These are phyloP conservation scores for Paecilomyces variotii DNA, from an alignment of 2,329 filamentous ascomycete genomes.

Conservation along the genomic window DNA sequence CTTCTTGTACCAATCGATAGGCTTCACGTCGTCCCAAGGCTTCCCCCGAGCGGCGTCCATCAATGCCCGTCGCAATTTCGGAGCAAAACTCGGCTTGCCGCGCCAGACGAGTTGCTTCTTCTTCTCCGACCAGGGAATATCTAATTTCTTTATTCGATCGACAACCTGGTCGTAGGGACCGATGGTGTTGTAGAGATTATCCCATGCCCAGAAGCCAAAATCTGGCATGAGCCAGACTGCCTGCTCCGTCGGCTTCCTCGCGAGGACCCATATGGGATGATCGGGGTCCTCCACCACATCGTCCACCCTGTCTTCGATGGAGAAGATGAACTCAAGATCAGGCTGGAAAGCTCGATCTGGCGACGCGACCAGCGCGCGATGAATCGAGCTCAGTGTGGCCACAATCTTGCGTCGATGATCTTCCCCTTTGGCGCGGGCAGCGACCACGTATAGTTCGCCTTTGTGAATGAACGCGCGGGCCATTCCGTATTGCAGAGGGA, in stretches of 20 bases:
- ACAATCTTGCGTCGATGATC: constrained; percentile 31
- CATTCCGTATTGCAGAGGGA: constrained; percentile 25
- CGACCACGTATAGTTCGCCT: constrained; percentile 25
- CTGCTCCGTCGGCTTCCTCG: constrained; percentile 29
- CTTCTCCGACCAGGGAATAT: constrained; percentile 30
- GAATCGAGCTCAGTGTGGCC: constrained; percentile 40
- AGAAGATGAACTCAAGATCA: constrained; percentile 42
- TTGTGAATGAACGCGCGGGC: constrained; percentile 24
- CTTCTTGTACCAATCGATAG: constrained; percentile 31
- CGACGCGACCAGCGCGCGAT: constrained; percentile 39
- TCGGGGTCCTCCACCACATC: constrained; percentile 27
- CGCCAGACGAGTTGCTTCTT: constrained; percentile 41
- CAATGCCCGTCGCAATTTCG: constrained; percentile 32
- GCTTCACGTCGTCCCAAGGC: constrained; percentile 41
- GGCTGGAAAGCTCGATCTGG: constrained; percentile 24
- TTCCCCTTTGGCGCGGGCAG: constrained; percentile 21
- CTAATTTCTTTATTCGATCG: constrained; percentile 18
- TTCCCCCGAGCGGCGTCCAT: constrained; percentile 32
- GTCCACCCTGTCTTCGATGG: constrained; percentile 34
- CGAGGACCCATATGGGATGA: constrained; percentile 37
- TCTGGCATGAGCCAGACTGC: constrained; percentile 45
- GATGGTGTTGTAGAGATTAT: constrained; percentile 26
- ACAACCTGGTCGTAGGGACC: constrained; percentile 31
- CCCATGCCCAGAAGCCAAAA: constrained; percentile 46
- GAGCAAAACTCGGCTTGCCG: constrained; percentile 37